Conservation (phyloP, 2,329 filamentous ascomycete species). For the Chaetomium sp. region DNA sequence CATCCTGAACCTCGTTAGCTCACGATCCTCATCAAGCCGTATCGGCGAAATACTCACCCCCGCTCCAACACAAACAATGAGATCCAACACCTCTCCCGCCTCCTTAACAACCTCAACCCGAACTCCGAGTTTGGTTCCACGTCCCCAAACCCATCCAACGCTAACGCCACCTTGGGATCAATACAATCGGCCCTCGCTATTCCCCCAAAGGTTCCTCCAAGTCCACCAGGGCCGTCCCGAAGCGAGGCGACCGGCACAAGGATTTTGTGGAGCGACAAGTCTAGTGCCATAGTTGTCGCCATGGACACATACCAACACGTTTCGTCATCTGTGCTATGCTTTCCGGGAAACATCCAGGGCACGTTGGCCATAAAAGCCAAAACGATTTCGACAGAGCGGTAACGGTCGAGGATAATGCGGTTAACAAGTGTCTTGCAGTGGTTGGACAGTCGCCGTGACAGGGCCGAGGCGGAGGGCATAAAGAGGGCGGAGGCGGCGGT, state of each 20-base stretch:
- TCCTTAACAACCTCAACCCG: constrained; percentile 62
- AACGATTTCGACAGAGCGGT: constrained; percentile 72
- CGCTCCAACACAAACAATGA: constrained; percentile 72
- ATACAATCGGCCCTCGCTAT: constrained; percentile 69
- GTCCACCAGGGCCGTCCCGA: constrained; percentile 48
- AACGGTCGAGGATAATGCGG: constrained; percentile 61
- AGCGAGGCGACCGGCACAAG: constrained; percentile 56
- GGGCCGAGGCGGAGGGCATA: constrained; percentile 61
- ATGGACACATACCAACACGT: constrained; percentile 72
- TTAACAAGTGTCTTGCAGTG: constrained; percentile 66
- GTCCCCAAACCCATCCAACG: constrained; percentile 68
- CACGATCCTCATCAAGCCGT: too few species aligned
- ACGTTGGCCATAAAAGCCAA: constrained; percentile 75
- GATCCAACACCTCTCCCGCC: constrained; percentile 70
- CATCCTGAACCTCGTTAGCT: constrained; percentile 47
- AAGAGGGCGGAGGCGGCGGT: constrained; percentile 70
- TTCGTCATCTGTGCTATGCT: constrained; percentile 71
- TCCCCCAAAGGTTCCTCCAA: constrained; percentile 31
- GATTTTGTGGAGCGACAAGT: constrained; percentile 70
- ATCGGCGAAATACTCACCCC: constrained; percentile 48
- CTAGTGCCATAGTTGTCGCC: constrained; percentile 68
- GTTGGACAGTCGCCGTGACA: constrained; percentile 66
- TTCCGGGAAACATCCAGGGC: constrained; percentile 71
- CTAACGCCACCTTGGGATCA: constrained; percentile 64
- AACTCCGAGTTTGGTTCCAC: constrained; percentile 62